Conservation (phyloP, 139 green algal genomes). For the Axilococcus clingmanii region DNA sequence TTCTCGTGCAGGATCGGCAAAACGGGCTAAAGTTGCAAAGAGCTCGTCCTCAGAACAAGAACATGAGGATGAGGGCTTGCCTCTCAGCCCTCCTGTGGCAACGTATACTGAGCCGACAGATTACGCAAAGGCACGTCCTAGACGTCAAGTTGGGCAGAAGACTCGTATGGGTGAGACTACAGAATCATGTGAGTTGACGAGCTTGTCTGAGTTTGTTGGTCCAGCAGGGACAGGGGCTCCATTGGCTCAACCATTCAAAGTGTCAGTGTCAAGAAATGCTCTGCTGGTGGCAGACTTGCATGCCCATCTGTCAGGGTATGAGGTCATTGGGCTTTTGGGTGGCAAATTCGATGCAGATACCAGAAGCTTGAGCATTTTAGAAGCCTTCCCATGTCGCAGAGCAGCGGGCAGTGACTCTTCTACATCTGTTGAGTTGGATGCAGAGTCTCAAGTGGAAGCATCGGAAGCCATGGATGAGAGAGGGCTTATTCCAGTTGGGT, state of each 20-base stretch:
- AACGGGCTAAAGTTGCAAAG: background rate
- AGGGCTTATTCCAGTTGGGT: conserved; percentile 53
- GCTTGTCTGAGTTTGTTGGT: conserved; percentile 43
- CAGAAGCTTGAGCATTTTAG: conserved; percentile 22
- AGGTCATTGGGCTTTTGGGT: conserved; percentile 60
- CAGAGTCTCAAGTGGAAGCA: conserved; percentile 51
- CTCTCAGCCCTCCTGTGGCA: background rate
- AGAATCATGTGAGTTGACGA: conserved; percentile 53
- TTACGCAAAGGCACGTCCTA: conserved; percentile 52
- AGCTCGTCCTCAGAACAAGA: background rate
- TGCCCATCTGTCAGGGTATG: conserved; percentile 42
- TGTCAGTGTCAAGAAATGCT: conserved; percentile 38
- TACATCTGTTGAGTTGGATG: conserved; percentile 67
- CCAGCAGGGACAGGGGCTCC: conserved; percentile 27
- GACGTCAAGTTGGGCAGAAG: conserved; percentile 21
- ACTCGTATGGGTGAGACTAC: conserved; percentile 44
- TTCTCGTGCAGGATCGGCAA: background rate
- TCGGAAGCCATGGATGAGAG: conserved; percentile 37
- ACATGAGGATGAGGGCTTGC: background rate
- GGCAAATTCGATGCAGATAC: conserved; percentile 40
- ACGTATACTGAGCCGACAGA: conserved; percentile 56
- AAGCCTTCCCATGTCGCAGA: conserved; percentile 47
- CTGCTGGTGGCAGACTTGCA: conserved; percentile 57
- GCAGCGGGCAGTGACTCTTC: conserved; percentile 17
- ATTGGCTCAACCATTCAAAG: conserved; percentile 49